Base-by-base conservation (phyloP, 2,329 filamentous ascomycete genomes). In the Lachnellula hyalina region DNA sequence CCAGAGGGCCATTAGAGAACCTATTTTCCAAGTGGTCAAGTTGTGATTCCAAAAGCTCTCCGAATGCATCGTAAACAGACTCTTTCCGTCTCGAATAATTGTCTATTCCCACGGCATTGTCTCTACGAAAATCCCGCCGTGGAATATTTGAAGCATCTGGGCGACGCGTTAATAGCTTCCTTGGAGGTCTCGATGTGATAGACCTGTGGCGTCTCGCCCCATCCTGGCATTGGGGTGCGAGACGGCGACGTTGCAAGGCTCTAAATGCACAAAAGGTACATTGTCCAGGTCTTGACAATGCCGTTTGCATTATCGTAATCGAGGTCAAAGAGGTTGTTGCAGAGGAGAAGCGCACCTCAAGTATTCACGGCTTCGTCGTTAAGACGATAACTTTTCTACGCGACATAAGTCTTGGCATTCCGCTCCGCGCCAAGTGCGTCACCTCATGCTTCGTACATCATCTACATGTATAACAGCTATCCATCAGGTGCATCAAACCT, bases 261-360 rank as follows among this genome's bases (percentile, higher is more conserved):
- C 67, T 69, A 56, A 74, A 71, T 32, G 68, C 61, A 65, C 73
- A 74, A 59, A 74, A 66, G 38, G 75, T 67, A 69, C 74, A 76
- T 64, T 65, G 64, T 47, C 66, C 69, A 61, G 67, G 65, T 63
- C 59, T 67, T 51, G 62, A 63, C 52, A 63, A 64, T 64, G 72
- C 71, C 68, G 65, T 60, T 67, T 68, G 72, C 75, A 77, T 76
- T 63, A 67, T 63, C 63, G 50, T 40, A 40, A 28, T 42, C 9
- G 51, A 46, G 34, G 19, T 25, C 17, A 28, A 19, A 47, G 6
- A 25, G 40, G 17, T 32, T 12, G 28, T 32, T 32, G 28, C 11
- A 11, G 28, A 32, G 9, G 28, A 32, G 11, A 12, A 32, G 28
- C 28, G 9, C 28, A 4, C 9, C 28, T 12, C 28, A 32, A 32